These are phyloP conservation scores for Eudorina sp. DNA, from an alignment of 139 green algal genomes.

Conservation along the genomic window DNA sequence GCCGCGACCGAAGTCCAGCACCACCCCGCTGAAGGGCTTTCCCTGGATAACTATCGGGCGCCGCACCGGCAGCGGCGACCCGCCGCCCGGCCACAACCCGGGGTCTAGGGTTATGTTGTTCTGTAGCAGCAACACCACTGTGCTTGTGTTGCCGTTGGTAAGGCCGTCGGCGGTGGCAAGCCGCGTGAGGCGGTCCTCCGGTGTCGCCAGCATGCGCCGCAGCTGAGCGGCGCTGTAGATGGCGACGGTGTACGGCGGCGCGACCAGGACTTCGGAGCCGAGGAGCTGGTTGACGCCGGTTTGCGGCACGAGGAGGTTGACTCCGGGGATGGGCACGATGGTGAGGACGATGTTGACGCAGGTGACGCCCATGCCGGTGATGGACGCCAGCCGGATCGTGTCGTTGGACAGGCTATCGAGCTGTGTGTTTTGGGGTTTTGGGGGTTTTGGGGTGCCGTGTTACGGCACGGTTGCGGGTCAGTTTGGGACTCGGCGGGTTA, in stretches of 20 bases:
- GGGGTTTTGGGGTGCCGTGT: no score
- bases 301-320: not conserved
- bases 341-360: not conserved
- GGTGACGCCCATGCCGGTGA: constrained; percentile 31
- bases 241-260: constrained; percentile 3
- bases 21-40: constrained; percentile 9
- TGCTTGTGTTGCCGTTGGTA: constrained; percentile 2
- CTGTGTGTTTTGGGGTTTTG: no score
- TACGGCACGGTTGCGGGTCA: no score
- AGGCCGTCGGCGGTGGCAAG: constrained; percentile 19
- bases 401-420: not conserved
- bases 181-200: not conserved
- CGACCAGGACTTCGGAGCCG: not conserved
- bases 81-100: not conserved
- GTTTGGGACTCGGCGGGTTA: no score
- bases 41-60: constrained; percentile 8
- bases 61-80: not conserved
- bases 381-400: not conserved
- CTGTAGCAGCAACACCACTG: constrained; percentile 3
- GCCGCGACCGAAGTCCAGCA: not conserved
- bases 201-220: not conserved
- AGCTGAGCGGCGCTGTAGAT: constrained; percentile 15
- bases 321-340: not conserved
- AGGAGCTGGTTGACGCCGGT: constrained; percentile 33
- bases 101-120: not conserved